Evolutionary conservation across 148 eudicot genomes (phyloP).

Genomic region (Tetragonia tetragonoides): DNA sequence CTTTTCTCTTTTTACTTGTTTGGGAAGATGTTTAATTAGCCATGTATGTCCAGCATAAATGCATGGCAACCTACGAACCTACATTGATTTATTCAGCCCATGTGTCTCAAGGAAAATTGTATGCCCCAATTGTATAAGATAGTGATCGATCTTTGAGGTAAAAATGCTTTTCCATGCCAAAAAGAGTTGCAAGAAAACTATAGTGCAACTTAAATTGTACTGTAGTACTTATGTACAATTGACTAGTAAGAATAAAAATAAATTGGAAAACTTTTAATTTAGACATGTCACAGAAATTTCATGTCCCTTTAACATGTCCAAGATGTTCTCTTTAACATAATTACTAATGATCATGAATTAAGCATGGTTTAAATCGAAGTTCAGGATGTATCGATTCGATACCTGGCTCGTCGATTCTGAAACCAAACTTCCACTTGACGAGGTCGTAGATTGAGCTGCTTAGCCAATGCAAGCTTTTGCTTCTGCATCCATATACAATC

Average conservation of each 20-base stretch:
- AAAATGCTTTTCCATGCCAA: slow-evolving; percentile 9
- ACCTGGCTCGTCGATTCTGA: slow-evolving; percentile 93
- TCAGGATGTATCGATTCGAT: background rate
- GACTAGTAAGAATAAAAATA: slow-evolving; percentile 10
- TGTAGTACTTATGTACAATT: background rate
- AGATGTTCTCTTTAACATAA: too few relatives aligned
- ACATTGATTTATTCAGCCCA: background rate
- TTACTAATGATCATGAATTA: too few relatives aligned
- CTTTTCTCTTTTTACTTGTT: background rate
- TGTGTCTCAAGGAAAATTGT: background rate
- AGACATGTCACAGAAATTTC: background rate
- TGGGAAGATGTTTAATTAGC: background rate
- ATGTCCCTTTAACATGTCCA: background rate
- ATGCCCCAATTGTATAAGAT: background rate
- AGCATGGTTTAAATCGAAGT: too few relatives aligned
- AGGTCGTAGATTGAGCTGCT: slow-evolving; percentile 72
- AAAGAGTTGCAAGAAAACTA: background rate
- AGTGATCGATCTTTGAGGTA: background rate
- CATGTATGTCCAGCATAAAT: slow-evolving; percentile 13
- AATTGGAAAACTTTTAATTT: background rate
- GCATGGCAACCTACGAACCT: slow-evolving; percentile 18
- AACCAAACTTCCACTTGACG: slow-evolving; percentile 99
- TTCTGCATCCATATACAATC: slow-evolving; percentile 43
- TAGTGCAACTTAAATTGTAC: background rate
- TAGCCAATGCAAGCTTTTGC: slow-evolving; percentile 74